Evolutionary conservation across 2,329 filamentous ascomycete species (phyloP).

Genomic region (Fusarium poae): DNA sequence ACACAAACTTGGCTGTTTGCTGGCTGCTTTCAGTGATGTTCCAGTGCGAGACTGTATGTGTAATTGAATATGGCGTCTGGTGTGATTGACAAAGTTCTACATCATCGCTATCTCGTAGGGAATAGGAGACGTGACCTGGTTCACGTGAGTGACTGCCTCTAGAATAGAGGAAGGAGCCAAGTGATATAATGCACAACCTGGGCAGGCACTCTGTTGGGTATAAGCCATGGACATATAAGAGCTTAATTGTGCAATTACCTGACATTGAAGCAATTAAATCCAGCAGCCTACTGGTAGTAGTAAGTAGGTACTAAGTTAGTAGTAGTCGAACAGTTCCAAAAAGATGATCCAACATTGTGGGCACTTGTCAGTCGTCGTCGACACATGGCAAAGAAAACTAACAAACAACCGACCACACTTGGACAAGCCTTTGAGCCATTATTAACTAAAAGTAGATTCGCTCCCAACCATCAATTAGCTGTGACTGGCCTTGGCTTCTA

Average conservation of each 20-base stretch:
- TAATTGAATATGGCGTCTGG: not conserved
- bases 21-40: not conserved
- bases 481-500: constrained; percentile 22
- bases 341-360: not conserved
- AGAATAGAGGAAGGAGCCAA: not conserved
- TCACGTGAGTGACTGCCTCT: not conserved
- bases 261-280: not conserved
- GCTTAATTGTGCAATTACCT: not conserved
- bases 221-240: not conserved
- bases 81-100: not conserved
- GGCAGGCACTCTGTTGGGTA: not conserved
- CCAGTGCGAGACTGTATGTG: not conserved
- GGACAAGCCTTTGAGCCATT: constrained; percentile 19
- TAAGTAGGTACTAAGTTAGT: not conserved
- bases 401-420: constrained; percentile 20
- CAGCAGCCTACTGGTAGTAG: not conserved
- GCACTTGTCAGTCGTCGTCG: constrained; percentile 1
- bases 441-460: constrained; percentile 42
- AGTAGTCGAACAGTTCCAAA: not conserved
- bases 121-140: not conserved
- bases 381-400: constrained; percentile 13
- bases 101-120: not conserved
- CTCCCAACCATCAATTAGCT: constrained; percentile 10
- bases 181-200: not conserved
- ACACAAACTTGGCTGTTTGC: constrained; percentile 5